Evolutionary conservation across 345 rosid genomes (phyloP).

Genomic region (Rhodamnia rubescens): DNA sequence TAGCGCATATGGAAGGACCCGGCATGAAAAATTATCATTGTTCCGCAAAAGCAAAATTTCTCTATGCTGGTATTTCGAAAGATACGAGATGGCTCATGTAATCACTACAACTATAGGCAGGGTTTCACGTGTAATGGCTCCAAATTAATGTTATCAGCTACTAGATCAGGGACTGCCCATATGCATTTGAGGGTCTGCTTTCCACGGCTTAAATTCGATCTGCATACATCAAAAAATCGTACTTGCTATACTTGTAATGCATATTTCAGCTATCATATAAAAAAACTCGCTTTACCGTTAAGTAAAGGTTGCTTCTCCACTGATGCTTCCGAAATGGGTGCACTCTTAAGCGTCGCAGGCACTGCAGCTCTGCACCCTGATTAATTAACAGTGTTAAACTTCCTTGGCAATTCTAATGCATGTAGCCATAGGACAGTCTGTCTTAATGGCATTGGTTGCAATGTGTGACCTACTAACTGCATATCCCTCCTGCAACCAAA

Average conservation of each 20-base stretch:
- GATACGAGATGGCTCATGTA: neutral
- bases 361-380: neutral
- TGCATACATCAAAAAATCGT: neutral
- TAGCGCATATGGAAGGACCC: neutral
- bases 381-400: constrained; percentile 1
- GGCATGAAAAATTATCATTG: neutral
- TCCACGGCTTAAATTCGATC: neutral
- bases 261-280: neutral
- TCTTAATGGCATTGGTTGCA: constrained; percentile 53
- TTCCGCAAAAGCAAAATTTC: neutral
- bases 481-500: constrained; percentile 60
- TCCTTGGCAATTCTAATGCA: constrained; percentile 49
- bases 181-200: neutral
- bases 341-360: neutral
- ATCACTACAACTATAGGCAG: neutral
- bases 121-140: neutral
- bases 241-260: neutral
- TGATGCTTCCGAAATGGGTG: neutral
- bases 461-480: constrained; percentile 75
- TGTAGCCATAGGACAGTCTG: constrained; percentile 53
- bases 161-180: neutral
- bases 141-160: neutral
- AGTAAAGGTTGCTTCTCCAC: neutral
- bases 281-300: neutral
- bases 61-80: neutral